These are phyloP conservation scores for Yamadazyma atlantica DNA, from an alignment of 1,139 yeast genomes.

Conservation along the genomic window DNA sequence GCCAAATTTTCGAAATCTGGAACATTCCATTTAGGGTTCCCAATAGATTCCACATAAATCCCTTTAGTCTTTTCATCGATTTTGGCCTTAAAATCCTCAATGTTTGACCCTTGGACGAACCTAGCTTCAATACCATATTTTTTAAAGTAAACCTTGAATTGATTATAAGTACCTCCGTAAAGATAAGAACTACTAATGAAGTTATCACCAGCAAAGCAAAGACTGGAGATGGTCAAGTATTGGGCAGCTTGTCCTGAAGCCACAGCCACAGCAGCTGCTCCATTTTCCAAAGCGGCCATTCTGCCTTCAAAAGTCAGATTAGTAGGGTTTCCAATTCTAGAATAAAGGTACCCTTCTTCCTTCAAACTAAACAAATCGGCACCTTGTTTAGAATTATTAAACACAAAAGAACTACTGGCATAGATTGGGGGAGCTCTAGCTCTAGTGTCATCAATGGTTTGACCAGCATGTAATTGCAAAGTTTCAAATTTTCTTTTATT, in stretches of 20 bases:
- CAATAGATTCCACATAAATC: constrained; percentile 84
- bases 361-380: constrained; percentile 86
- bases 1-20: constrained; percentile 85
- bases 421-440: constrained; percentile 94
- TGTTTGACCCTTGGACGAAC: constrained; percentile 75
- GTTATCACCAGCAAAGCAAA: constrained; percentile 89
- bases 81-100: constrained; percentile 66
- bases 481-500: constrained; percentile 67
- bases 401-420: constrained; percentile 82
- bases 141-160: constrained; percentile 88
- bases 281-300: constrained; percentile 90
- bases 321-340: constrained; percentile 92
- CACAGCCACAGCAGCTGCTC: constrained; percentile 87
- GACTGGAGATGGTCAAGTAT: constrained; percentile 75
- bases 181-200: constrained; percentile 83
- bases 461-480: constrained; percentile 93
- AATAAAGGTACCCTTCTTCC: constrained; percentile 80
- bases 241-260: constrained; percentile 97
- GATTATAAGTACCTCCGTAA: constrained; percentile 96
- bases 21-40: constrained; percentile 90
- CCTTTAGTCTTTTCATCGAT: constrained; percentile 89
- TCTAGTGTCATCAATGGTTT: constrained; percentile 56
- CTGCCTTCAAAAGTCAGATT: constrained; percentile 87
- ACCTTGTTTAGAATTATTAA: constrained; percentile 86
- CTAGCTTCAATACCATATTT: constrained; percentile 82